Base-by-base conservation (phyloP, 2,329 filamentous ascomycete genomes). In the Colletotrichum orchidophilum region DNA sequence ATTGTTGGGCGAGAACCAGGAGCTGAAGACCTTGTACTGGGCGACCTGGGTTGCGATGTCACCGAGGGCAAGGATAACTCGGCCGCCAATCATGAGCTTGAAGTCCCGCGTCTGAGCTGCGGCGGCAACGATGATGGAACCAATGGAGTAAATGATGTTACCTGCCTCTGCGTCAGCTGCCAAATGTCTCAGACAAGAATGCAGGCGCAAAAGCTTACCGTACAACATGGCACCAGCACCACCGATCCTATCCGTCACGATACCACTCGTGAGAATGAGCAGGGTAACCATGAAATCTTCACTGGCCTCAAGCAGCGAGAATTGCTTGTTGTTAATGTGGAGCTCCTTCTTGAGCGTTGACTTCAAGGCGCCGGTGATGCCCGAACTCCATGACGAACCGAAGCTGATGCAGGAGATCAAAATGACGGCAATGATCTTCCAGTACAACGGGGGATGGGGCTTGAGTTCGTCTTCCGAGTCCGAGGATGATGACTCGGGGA, bases 11-110 rank as follows among this genome's bases (percentile, higher is more conserved):
- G 89, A 83, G 72, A 91, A 91, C 89, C 89, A 91, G 0, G 87
- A 89, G 0, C 87, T 90, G 74, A 91, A 91, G 72, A 91, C 86
- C 71, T 91, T 90, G 77, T 91, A 91, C 76, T 91, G 88, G 0
- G 90, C 90, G 33, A 91, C 84, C 74, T 91, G 89, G 0, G 90
- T 91, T 0, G 89, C 87, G 24, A 91, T 89, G 71, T 91, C 89
- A n/a, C 89, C 89, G 0, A 91, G 78, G 0, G 88, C 85, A 31
- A 87, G 83, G 13, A 91, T 78, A 1, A 91, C 80, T 42, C 85
- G 79, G 1, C 88, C 89, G 18, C 82, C 84, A 46, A 91, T 85
- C 88, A 91, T 91, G 76, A 91, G 88, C 21, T 84, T 84, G 78
- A 87, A 91, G 35, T 83, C 87, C 5, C 88, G 86, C 2, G 87